Conservation (phyloP, 805 yeast genomes). For the Candida silvicultrix region DNA sequence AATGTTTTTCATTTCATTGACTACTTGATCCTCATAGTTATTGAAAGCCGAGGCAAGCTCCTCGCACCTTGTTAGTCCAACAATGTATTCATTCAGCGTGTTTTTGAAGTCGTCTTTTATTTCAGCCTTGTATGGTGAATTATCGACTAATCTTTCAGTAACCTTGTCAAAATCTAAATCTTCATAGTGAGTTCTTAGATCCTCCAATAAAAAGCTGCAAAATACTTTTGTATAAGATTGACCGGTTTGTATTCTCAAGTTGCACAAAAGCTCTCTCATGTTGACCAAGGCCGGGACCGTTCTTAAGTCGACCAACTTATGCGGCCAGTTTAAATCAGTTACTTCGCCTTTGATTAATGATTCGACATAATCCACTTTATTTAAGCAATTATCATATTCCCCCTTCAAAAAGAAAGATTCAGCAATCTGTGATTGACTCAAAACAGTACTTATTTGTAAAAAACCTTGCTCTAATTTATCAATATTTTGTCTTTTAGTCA, state of each 20-base stretch:
- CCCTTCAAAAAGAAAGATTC: constrained; percentile 37
- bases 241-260: constrained; percentile 60
- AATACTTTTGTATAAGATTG: constrained; percentile 58
- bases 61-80: constrained; percentile 56
- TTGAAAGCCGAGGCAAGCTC: constrained; percentile 56
- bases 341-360: constrained; percentile 49
- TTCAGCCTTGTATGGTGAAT: constrained; percentile 30
- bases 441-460: constrained; percentile 37
- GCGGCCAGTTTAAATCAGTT: constrained; percentile 34
- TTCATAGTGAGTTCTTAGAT: constrained; percentile 53
- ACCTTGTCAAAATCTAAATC: constrained; percentile 42
- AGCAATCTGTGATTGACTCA: constrained; percentile 42
- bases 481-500: constrained; percentile 51
- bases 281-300: constrained; percentile 25
- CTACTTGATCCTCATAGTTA: constrained; percentile 60
- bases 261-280: constrained; percentile 45
- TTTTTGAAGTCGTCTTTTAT: constrained; percentile 35
- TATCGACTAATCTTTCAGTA: constrained; percentile 34
- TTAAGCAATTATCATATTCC: constrained; percentile 48
- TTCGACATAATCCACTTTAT: constrained; percentile 51
- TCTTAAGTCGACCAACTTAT: constrained; percentile 24
- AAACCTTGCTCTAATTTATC: constrained; percentile 58
- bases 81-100: constrained; percentile 40
- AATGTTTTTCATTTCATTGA: constrained; percentile 64
- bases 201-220: constrained; percentile 47